Evolutionary conservation across 2,329 filamentous ascomycete species (phyloP).

Genomic region (Grosmannia penicillata): DNA sequence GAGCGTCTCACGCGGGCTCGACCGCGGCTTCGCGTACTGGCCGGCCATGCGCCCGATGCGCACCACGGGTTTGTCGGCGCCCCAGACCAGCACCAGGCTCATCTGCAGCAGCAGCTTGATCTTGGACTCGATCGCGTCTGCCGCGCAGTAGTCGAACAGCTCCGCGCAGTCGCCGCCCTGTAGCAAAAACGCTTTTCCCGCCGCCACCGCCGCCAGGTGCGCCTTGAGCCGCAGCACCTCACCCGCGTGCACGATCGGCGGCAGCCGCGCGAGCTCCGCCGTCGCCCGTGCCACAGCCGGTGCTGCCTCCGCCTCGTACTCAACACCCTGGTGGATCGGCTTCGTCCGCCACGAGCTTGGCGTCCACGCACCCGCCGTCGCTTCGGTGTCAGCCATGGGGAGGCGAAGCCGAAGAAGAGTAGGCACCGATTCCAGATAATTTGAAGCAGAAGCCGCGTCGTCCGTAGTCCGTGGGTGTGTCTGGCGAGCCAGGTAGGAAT

Average conservation of each 20-base stretch:
- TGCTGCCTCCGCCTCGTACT: conserved; percentile 50
- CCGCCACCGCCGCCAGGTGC: conserved; percentile 69
- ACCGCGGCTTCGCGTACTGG: conserved; percentile 92
- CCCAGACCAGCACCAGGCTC: conserved; percentile 92
- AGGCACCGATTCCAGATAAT: no score
- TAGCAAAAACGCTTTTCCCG: conserved; percentile 82
- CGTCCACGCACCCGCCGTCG: conserved; percentile 27
- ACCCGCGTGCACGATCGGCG: conserved; percentile 63
- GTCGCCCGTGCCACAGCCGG: conserved; percentile 45
- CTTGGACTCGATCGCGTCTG: conserved; percentile 82
- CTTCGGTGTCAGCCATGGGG: neutral
- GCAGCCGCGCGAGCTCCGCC: conserved; percentile 50
- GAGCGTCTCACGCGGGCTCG: conserved; percentile 63
- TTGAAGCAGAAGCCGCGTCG: no score
- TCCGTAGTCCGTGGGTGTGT: no score
- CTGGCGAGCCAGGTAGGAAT: no score
- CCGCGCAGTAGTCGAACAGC: conserved; percentile 90
- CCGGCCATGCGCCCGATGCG: conserved; percentile 93
- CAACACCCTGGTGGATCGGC: conserved; percentile 63
- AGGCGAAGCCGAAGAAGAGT: no score
- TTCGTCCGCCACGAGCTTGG: conserved; percentile 61
- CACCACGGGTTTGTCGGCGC: conserved; percentile 65
- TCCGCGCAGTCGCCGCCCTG: conserved; percentile 97
- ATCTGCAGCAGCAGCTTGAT: conserved; percentile 95
- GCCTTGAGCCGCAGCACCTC: conserved; percentile 71